Evolutionary conservation across 768 basidiomycete species (phyloP).

Genomic region (Russula ochroleuca): DNA sequence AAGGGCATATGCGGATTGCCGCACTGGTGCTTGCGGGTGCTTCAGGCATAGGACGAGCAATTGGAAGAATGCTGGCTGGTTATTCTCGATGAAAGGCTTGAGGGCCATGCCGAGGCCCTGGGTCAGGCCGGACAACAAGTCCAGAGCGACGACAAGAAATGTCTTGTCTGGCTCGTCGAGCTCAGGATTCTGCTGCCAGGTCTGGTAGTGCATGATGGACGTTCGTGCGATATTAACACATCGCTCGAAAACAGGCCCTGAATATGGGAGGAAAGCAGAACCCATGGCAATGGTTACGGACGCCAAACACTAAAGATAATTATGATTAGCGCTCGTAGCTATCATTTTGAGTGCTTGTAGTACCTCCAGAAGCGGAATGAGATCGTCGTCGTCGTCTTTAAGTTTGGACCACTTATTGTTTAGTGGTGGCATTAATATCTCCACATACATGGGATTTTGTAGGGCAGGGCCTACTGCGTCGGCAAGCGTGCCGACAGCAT

Average conservation of each 20-base stretch:
- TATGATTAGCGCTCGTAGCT: not conserved
- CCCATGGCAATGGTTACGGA: slow-evolving; percentile 98
- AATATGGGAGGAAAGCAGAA: slow-evolving; percentile 80
- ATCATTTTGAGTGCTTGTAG: slow-evolving; percentile 24
- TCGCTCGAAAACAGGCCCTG: slow-evolving; percentile 86
- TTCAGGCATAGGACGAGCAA: slow-evolving; percentile 86
- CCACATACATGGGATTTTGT: slow-evolving; percentile 81
- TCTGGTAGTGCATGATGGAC: slow-evolving; percentile 80
- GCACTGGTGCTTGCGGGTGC: slow-evolving; percentile 92
- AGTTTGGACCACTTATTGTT: slow-evolving; percentile 87
- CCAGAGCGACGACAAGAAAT: slow-evolving; percentile 97
- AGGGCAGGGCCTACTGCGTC: slow-evolving; percentile 91
- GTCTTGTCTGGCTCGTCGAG: slow-evolving; percentile 94
- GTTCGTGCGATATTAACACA: slow-evolving; percentile 82
- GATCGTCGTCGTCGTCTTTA: slow-evolving; percentile 84
- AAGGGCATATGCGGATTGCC: slow-evolving; percentile 97
- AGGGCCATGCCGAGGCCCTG: slow-evolving; percentile 85
- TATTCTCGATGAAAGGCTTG: slow-evolving; percentile 62
- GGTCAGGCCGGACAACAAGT: slow-evolving; percentile 90
- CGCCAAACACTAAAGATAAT: slow-evolving; percentile 74
- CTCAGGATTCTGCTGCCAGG: slow-evolving; percentile 83
- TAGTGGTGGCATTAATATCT: slow-evolving; percentile 94
- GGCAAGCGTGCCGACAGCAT: slow-evolving; percentile 97
- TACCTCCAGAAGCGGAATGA: slow-evolving; percentile 95
- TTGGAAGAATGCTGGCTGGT: slow-evolving; percentile 72